Percentiles rank a stretch among this genome's conserved stretches.
These are phyloP conservation scores for Phaeolepiota aurea DNA, from an alignment of 768 basidiomycete genomes.

Conservation along the genomic window DNA sequence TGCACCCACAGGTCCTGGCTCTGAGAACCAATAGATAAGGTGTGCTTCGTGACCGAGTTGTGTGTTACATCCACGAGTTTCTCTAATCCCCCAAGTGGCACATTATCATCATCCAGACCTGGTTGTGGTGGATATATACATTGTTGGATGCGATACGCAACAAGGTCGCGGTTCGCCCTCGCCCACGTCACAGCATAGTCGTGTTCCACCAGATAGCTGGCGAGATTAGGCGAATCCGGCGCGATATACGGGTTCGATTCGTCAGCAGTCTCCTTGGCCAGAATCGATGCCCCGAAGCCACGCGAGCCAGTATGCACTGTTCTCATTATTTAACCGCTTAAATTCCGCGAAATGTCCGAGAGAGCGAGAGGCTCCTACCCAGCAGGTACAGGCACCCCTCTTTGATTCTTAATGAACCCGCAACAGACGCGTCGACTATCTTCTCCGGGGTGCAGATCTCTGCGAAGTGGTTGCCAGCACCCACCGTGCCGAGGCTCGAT, in stretches of 20 bases:
- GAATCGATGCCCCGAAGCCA: slow-evolving; percentile 24
- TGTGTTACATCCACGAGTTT: slow-evolving; percentile 29
- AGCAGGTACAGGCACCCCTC: slow-evolving; percentile 20
- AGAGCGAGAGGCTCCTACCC: slow-evolving; percentile 12
- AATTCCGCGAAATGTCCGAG: not conserved
- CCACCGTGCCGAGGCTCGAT: slow-evolving; percentile 23
- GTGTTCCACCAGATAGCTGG: slow-evolving; percentile 22
- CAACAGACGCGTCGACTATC: slow-evolving; percentile 18
- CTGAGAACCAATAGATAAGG: slow-evolving; percentile 10
- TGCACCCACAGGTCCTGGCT: slow-evolving; percentile 23
- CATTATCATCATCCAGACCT: slow-evolving; percentile 2
- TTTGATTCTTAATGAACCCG: slow-evolving; percentile 14
- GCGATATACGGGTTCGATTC: slow-evolving; percentile 27
- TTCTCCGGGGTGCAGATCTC: slow-evolving; percentile 24
- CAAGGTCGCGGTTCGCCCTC: slow-evolving; percentile 26
- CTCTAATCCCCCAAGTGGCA: slow-evolving; percentile 6
- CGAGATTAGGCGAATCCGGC: slow-evolving; percentile 17
- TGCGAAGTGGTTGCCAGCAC: slow-evolving; percentile 30
- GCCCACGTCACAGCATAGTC: slow-evolving; percentile 30
- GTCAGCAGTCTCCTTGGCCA: slow-evolving; percentile 16
- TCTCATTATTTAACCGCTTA: not conserved
- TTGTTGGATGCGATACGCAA: slow-evolving; percentile 24
- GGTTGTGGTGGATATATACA: slow-evolving; percentile 18
- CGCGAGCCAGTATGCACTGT: slow-evolving; percentile 30
- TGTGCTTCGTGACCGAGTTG: slow-evolving; percentile 23